phyloP scores from a whole-genome alignment of 176 grass and related monocot genomes.

The Zoysia pacifica region DNA sequence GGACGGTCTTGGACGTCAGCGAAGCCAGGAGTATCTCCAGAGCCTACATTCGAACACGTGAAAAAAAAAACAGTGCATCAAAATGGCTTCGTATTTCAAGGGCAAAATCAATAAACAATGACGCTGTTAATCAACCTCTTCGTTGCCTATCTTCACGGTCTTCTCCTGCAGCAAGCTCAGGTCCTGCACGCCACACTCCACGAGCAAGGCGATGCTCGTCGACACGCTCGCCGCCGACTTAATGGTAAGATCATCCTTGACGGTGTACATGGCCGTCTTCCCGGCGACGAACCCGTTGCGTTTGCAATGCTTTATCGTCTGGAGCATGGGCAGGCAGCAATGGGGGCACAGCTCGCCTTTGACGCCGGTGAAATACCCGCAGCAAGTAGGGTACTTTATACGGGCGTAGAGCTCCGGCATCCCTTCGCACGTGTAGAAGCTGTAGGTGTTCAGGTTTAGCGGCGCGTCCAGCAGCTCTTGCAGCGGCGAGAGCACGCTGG shows the following conservation, averaged over 20 bases:
- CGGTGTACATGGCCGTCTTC: not conserved
- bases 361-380: not conserved
- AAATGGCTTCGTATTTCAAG: not conserved
- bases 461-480: not conserved
- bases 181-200: no score
- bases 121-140: no score
- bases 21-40: slow-evolving; percentile 37
- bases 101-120: not conserved
- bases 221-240: slow-evolving; percentile 23
- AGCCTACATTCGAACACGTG: slow-evolving; percentile 12
- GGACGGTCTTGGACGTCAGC: slow-evolving; percentile 28
- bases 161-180: no score
- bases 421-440: slow-evolving; percentile 27
- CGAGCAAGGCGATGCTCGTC: slow-evolving; percentile 19
- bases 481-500: not conserved
- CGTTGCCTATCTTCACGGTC: no score
- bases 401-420: fast-evolving
- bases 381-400: not conserved
- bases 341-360: not conserved
- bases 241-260: slow-evolving; percentile 25
- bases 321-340: not conserved
- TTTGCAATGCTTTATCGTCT: not conserved
- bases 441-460: not conserved
- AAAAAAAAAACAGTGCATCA: not conserved
- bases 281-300: not conserved